phyloP scores from a whole-genome alignment of 2,329 filamentous ascomycete species.

The Epichloe sp. region DNA sequence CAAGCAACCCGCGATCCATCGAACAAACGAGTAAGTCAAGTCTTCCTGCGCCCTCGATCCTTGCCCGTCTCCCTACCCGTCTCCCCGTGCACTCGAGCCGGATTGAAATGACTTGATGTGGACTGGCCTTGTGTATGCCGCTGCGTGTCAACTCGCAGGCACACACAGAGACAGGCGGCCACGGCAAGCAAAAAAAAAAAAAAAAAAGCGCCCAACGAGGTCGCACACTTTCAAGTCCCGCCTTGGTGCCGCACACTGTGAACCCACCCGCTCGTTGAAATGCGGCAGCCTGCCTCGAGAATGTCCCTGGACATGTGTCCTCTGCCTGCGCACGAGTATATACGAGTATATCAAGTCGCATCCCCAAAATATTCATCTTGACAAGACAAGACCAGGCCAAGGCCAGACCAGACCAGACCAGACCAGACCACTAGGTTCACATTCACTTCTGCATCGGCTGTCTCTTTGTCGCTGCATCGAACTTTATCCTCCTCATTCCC shows the following conservation, averaged over 20 bases:
- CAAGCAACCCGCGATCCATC: constrained; percentile 6
- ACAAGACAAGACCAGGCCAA: not conserved
- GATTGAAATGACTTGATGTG: not conserved
- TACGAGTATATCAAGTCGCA: constrained; percentile 7
- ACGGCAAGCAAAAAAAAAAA: not conserved
- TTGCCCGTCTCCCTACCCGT: not conserved
- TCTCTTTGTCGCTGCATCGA: not conserved
- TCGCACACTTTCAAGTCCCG: not conserved
- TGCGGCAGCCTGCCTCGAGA: constrained; percentile 4
- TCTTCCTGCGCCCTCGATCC: not conserved
- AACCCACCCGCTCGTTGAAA: constrained; percentile 8
- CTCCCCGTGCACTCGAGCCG: not conserved
- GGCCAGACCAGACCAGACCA: not conserved
- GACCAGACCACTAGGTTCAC: not conserved
- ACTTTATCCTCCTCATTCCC: not conserved
- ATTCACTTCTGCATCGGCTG: not conserved
- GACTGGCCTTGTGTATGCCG: not conserved
- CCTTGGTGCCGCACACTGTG: constrained; percentile 1
- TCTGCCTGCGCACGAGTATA: constrained; percentile 9
- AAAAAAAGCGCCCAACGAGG: not conserved
- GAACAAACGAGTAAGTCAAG: constrained; percentile 9
- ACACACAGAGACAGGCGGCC: not conserved
- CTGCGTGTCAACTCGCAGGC: not conserved
- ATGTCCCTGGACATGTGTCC: constrained; percentile 13
- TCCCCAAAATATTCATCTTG: not conserved